Evolutionary conservation across 2,329 filamentous ascomycete genomes (phyloP).

Genomic region (Xylaria digitata): DNA sequence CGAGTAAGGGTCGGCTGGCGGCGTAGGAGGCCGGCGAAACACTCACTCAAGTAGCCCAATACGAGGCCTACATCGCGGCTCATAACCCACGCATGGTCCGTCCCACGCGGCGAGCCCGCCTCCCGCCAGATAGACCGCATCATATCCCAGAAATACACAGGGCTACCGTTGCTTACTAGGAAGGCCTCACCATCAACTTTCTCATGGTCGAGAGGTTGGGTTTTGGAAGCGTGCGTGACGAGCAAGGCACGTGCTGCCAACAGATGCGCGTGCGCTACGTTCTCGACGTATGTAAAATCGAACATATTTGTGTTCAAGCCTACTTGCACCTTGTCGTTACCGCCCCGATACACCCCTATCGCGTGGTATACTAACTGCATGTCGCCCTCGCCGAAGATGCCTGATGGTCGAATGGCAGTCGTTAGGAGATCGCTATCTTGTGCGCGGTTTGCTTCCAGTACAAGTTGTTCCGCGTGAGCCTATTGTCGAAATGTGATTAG

Average conservation of each 20-base stretch:
- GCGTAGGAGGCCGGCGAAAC: conserved; percentile 60
- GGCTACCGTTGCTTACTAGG: conserved; percentile 89
- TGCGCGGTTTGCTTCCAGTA: conserved; percentile 78
- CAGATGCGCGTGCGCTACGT: conserved; percentile 80
- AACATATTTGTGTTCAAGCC: conserved; percentile 75
- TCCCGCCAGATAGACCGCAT: conserved; percentile 79
- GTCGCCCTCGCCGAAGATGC: conserved; percentile 93
- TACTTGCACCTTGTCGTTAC: conserved; percentile 81
- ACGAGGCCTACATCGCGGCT: conserved; percentile 62
- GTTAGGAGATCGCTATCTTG: conserved; percentile 72
- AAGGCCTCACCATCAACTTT: conserved; percentile 86
- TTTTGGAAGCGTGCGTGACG: conserved; percentile 66
- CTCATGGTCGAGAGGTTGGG: conserved; percentile 74
- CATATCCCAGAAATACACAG: conserved; percentile 93
- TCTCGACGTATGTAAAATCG: conserved; percentile 73
- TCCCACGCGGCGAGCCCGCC: conserved; percentile 64
- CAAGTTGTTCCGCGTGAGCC: conserved; percentile 84
- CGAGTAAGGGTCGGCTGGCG: conserved; percentile 68
- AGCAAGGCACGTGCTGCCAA: conserved; percentile 82
- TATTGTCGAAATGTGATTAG: conserved; percentile 42
- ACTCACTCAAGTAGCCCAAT: conserved; percentile 66
- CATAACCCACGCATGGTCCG: conserved; percentile 66
- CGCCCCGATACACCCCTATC: conserved; percentile 74
- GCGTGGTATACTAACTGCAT: conserved; percentile 79
- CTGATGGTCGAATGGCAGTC: conserved; percentile 83